phyloP scores from a whole-genome alignment of 208 protist genomes.

The Tritrichomonas musculus region DNA sequence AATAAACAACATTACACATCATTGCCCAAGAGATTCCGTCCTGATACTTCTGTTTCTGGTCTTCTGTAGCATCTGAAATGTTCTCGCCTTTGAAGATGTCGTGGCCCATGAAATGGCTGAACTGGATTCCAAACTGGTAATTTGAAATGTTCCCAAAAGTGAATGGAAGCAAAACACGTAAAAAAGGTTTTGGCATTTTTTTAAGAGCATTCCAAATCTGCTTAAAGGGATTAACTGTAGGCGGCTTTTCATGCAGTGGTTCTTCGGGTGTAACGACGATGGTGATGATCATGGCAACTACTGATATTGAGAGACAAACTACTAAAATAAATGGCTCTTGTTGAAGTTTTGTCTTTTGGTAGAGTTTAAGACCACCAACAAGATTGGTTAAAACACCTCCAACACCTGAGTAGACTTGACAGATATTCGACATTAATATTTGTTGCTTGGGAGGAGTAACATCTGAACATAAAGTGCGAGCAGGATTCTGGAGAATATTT shows the following conservation, averaged over 20 bases:
- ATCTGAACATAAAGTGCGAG: neutral
- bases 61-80: too few relatives aligned
- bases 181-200: neutral
- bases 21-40: too few relatives aligned
- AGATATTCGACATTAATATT: neutral
- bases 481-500: neutral
- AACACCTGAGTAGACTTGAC: neutral
- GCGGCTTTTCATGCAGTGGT: neutral
- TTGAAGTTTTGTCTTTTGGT: neutral
- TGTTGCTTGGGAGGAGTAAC: neutral
- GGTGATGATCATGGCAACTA: neutral
- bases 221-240: neutral
- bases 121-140: neutral
- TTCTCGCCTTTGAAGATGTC: too few relatives aligned
- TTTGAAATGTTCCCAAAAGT: neutral
- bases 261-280: neutral
- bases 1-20: too few relatives aligned
- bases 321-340: neutral
- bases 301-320: neutral
- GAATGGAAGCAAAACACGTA: neutral
- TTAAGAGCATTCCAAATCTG: neutral
- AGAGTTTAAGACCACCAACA: too few relatives aligned
- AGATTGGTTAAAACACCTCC: neutral
- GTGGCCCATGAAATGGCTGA: neutral
- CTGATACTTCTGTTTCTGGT: too few relatives aligned